Percentiles rank a stretch among this genome's conserved stretches.
Evolutionary conservation across 306 rosid genomes (phyloP).

Genomic region (Purshia tridentata): DNA sequence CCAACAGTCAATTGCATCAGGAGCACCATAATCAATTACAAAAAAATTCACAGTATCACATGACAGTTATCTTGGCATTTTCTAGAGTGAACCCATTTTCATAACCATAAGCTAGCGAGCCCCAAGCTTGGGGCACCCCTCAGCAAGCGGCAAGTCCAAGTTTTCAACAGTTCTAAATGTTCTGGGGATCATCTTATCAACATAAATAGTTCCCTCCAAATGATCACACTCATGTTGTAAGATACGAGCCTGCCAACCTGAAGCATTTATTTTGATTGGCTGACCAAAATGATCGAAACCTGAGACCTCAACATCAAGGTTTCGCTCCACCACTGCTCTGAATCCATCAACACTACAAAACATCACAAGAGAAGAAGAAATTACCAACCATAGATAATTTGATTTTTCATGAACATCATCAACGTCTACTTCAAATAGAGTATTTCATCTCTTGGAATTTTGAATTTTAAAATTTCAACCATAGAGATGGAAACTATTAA

Average conservation of each 20-base stretch:
- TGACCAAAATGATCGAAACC: constrained; percentile 80
- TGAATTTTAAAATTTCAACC: background rate
- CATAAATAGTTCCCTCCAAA: constrained; percentile 80
- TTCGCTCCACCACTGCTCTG: constrained; percentile 80
- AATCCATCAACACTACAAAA: constrained; percentile 77
- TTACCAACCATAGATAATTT: background rate
- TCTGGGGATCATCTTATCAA: constrained; percentile 80
- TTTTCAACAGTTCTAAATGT: constrained; percentile 77
- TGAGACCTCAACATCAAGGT: constrained; percentile 73
- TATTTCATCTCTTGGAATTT: too few species aligned
- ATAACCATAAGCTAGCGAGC: constrained; percentile 29
- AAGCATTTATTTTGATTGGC: constrained; percentile 61
- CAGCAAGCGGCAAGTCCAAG: constrained; percentile 73
- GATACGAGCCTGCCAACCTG: constrained; percentile 94
- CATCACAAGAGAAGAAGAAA: constrained; percentile 5
- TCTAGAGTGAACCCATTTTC: background rate
- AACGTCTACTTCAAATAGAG: background rate
- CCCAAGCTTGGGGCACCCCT: constrained; percentile 82
- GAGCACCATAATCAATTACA: background rate
- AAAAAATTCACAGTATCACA: background rate
- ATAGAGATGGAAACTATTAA: background rate
- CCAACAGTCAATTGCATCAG: background rate
- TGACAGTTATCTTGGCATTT: background rate
- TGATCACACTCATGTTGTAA: constrained; percentile 95
- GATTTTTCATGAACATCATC: background rate